A percentile compares a stretch with the other conserved stretches of the same genome.
phyloP scores from a whole-genome alignment of 495 filamentous ascomycete genomes.

The Penicillium steckii region DNA sequence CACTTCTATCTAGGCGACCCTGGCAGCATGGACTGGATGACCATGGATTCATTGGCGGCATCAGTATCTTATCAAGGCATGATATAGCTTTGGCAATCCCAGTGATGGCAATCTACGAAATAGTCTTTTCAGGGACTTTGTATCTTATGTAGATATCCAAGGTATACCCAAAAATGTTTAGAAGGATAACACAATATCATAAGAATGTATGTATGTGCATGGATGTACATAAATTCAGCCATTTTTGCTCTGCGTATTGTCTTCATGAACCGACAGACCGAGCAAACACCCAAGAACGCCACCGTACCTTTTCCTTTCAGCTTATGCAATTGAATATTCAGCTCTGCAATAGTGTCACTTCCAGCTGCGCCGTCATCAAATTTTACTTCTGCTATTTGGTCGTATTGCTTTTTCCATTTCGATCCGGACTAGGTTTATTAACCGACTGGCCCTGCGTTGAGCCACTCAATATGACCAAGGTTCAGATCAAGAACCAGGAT shows the following conservation, averaged over 20 bases:
- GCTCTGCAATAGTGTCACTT: neutral
- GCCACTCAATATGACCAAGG: too few species aligned
- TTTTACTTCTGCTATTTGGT: neutral
- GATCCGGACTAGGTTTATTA: too few species aligned
- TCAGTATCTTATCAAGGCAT: neutral
- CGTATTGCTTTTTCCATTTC: neutral
- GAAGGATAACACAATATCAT: too few species aligned
- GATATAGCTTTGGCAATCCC: too few species aligned
- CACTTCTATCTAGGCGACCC: conserved; percentile 10
- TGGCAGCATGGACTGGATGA: neutral
- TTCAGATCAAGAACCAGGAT: too few species aligned
- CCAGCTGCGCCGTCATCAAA: neutral
- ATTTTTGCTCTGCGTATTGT: neutral
- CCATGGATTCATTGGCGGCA: neutral
- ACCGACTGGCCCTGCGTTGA: too few species aligned
- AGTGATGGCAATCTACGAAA: too few species aligned
- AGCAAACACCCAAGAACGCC: neutral
- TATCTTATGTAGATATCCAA: too few species aligned
- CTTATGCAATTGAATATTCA: neutral
- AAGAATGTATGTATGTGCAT: too few species aligned
- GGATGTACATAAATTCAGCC: too few species aligned
- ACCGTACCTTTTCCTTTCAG: neutral
- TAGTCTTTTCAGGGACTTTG: too few species aligned
- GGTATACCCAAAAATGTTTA: too few species aligned
- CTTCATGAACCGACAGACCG: neutral